Evolutionary conservation across 305 asterid species (phyloP).

Genomic region (Withania somnifera): DNA sequence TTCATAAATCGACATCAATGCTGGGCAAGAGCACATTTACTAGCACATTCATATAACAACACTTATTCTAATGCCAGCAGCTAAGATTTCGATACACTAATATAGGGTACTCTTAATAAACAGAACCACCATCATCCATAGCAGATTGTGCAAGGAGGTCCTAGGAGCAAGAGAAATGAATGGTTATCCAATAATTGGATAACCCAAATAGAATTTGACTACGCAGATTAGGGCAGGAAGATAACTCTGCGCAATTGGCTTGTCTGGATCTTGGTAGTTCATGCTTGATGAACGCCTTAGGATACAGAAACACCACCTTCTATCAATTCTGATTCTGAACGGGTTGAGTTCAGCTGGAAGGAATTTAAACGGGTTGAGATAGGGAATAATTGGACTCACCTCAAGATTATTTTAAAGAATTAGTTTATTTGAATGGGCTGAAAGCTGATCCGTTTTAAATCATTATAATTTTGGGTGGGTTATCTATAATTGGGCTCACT

Average conservation of each 20-base stretch:
- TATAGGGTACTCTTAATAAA: neutral
- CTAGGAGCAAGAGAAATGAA: neutral
- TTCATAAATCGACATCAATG: neutral
- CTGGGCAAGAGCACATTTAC: neutral
- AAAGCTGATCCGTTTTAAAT: no score
- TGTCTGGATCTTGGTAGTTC: neutral
- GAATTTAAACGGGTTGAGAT: no score
- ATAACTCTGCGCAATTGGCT: no score
- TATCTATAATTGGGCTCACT: no score
- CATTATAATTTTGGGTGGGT: no score
- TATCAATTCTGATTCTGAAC: conserved; percentile 8
- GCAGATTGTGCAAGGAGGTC: neutral
- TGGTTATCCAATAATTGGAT: no score
- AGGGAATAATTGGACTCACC: no score
- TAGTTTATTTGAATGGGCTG: no score
- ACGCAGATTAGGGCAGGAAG: no score
- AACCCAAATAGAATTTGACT: no score
- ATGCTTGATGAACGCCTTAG: neutral
- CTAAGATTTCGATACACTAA: neutral
- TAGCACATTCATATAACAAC: neutral
- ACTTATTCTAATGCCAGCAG: neutral
- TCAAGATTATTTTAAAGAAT: no score
- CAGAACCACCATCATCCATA: neutral
- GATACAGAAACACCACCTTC: neutral
- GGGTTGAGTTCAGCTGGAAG: no score